Conservation (phyloP, 169 alveolate species). For the Perkinsus chesapeaki region DNA sequence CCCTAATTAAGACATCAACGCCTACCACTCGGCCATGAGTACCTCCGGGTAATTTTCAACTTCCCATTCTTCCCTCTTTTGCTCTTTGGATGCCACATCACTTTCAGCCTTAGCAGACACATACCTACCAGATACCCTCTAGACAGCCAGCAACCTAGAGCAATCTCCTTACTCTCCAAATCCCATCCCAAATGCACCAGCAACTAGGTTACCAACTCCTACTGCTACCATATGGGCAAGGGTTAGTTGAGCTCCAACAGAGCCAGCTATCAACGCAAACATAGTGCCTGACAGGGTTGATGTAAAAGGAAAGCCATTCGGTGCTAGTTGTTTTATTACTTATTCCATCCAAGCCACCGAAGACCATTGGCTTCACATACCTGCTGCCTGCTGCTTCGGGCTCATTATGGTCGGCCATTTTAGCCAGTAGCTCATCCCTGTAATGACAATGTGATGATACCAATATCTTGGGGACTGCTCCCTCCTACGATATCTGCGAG, state of each 20-base stretch:
- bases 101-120: slow-evolving; percentile 8
- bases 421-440: background rate
- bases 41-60: slow-evolving; percentile 15
- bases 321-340: background rate
- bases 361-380: slow-evolving; percentile 8
- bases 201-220: slow-evolving; percentile 1
- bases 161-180: background rate
- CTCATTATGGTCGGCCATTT: background rate
- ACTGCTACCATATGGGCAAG: background rate
- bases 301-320: background rate
- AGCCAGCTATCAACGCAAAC: slow-evolving; percentile 10
- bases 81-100: background rate
- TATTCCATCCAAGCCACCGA: slow-evolving; percentile 12
- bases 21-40: background rate
- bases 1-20: background rate
- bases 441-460: background rate
- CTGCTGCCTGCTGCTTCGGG: background rate
- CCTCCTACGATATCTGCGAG: background rate
- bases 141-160: background rate
- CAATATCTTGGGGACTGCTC: background rate
- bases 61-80: slow-evolving; percentile 11
- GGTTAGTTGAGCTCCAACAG: background rate
- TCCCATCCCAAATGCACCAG: slow-evolving; percentile 13
- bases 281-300: background rate
- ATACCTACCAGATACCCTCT: background rate